phyloP scores from a whole-genome alignment of 257 asterid species.

The Salvia miltiorrhiza region DNA sequence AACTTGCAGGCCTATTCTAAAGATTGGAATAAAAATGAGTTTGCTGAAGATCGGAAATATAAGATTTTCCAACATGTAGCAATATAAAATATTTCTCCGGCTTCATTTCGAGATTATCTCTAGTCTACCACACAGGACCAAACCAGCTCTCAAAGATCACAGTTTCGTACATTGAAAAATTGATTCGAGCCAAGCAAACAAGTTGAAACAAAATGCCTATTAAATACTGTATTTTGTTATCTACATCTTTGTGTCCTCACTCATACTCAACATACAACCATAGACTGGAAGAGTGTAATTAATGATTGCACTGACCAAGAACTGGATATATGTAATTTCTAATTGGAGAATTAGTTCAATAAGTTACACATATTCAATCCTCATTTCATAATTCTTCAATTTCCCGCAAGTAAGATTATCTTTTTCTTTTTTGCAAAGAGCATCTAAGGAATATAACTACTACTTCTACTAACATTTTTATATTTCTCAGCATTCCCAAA shows the following conservation, averaged over 20 bases:
- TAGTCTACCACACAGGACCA: neutral
- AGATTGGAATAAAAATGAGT: neutral
- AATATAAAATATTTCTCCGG: constrained; percentile 1
- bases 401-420: neutral
- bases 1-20: neutral
- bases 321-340: neutral
- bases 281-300: neutral
- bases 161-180: neutral
- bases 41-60: neutral
- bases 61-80: neutral
- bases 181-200: neutral
- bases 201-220: neutral
- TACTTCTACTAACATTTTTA: neutral
- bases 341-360: neutral
- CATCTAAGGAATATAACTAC: neutral
- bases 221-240: neutral
- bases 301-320: neutral
- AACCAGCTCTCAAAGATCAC: neutral
- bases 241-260: neutral
- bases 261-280: neutral
- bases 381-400: neutral
- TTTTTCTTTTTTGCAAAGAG: neutral
- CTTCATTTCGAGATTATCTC: neutral
- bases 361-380: neutral
- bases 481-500: neutral